Evolutionary conservation across 257 asterid species (phyloP), one percentile per base, ranked within the genome.

Genomic region (Plantago elongata): DNA sequence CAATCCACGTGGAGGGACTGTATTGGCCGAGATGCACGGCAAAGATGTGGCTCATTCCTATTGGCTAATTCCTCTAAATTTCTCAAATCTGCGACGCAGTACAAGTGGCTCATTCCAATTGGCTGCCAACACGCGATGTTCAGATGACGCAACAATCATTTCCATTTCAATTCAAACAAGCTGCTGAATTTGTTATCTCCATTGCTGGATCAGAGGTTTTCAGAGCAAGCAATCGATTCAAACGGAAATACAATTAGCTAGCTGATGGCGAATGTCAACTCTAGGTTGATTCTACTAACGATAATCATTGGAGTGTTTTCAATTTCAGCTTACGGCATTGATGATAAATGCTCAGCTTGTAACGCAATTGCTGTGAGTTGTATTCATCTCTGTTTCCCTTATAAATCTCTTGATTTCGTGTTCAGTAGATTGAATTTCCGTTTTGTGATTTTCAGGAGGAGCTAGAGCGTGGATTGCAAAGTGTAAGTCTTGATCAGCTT

Each of bases 331-430:
- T 54, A 71, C 15, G 82, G 81, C 49, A 76, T 92, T 61, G 95
- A 88, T 56, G 86, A 92, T 57, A 92, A 88, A 79, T 92, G 98
- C 67, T 72, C 86, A 50, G 97, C 98, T 69, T 92, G 98, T 76
- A 74, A 79, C 60, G 95, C 97, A 54, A 84, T 92, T 79, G 98
- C 97, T 60, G 98, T 88, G 65, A 84, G 87, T n/a, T n/a, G n/a
- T 77, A 14, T 34, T 68, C 55, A 44, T 44, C 9, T 16, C 11
- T 4, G 13, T 8, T 54, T 2, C 61, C 6, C n/a, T 9, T 54
- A 22, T 54, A 22, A 37, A 34, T 42, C n/a, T 15, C n/a, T 11
- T 63, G 17, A 15, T 64, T 22, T 44, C 22, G 44, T 15, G 46
- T 48, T 60, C 9, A 38, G 17, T 63, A 30, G 22, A 14, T 62